Evolutionary conservation across 2,329 filamentous ascomycete species (phyloP).

Genomic region (Sarocladium brachiariae): DNA sequence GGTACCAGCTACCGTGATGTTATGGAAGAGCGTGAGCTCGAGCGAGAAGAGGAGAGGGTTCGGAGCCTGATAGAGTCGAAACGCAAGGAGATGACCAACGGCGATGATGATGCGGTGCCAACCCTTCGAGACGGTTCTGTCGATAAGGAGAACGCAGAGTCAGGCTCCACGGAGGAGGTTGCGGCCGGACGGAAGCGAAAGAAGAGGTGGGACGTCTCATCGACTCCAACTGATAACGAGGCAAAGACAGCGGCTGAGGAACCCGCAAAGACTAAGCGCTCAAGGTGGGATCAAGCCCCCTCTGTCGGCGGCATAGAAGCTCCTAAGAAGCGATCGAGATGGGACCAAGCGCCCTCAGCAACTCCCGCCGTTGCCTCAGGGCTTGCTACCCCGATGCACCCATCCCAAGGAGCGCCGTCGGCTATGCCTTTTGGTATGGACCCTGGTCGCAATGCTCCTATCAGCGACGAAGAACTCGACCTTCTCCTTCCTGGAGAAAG

Average conservation of each 20-base stretch:
- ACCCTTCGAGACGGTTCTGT: slow-evolving; percentile 57
- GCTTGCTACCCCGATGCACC: slow-evolving; percentile 72
- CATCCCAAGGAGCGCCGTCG: slow-evolving; percentile 48
- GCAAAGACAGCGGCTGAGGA: slow-evolving; percentile 39
- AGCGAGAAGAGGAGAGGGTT: slow-evolving; percentile 89
- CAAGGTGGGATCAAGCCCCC: slow-evolving; percentile 82
- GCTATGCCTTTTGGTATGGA: slow-evolving; percentile 73
- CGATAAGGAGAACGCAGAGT: slow-evolving; percentile 68
- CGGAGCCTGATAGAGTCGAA: slow-evolving; percentile 73
- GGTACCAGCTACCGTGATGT: slow-evolving; percentile 81
- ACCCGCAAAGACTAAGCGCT: slow-evolving; percentile 63
- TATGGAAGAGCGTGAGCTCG: slow-evolving; percentile 85
- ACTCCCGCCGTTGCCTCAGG: slow-evolving; percentile 68
- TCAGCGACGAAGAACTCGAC: slow-evolving; percentile 93
- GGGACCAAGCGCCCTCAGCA: slow-evolving; percentile 83
- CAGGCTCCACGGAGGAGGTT: slow-evolving; percentile 58
- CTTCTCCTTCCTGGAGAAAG: slow-evolving; percentile 79
- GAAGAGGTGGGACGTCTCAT: slow-evolving; percentile 84
- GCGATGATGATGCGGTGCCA: slow-evolving; percentile 58
- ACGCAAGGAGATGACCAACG: slow-evolving; percentile 53
- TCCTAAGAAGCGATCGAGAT: slow-evolving; percentile 73
- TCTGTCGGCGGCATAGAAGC: slow-evolving; percentile 50
- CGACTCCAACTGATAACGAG: slow-evolving; percentile 48
- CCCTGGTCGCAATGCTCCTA: slow-evolving; percentile 67
- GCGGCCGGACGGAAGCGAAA: slow-evolving; percentile 71